These are phyloP conservation scores for Cenchrus fungigraminus DNA, from an alignment of 176 grass and related monocot species.

Conservation along the genomic window DNA sequence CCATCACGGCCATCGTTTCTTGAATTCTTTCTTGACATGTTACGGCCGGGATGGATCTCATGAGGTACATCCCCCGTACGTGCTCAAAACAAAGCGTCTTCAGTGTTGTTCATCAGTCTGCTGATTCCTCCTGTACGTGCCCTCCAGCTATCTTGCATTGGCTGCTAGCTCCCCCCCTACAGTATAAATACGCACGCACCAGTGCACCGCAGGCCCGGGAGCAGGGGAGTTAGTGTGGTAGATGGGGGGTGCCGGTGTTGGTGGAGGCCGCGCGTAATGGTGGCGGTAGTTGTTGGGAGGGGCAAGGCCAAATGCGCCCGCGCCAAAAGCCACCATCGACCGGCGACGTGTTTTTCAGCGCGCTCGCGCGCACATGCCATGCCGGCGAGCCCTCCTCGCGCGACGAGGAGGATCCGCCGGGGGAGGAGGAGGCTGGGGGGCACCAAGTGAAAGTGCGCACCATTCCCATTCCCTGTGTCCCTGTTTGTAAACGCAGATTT, in stretches of 20 bases:
- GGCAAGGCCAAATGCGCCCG: not conserved
- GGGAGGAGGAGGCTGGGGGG: not conserved
- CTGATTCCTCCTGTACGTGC: no score
- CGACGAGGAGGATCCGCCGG: not conserved
- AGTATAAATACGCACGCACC: not conserved
- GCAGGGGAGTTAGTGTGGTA: constrained; percentile 48
- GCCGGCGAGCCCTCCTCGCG: not conserved
- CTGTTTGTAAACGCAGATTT: constrained; percentile 24
- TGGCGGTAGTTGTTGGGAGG: constrained; percentile 46
- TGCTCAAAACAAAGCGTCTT: no score
- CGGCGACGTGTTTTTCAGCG: constrained; percentile 14
- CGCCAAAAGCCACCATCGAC: constrained; percentile 6
- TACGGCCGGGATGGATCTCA: no score
- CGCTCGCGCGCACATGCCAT: constrained; percentile 33
- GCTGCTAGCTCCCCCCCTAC: no score
- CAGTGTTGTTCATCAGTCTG: no score
- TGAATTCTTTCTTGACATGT: no score
- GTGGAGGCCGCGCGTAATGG: constrained; percentile 47
- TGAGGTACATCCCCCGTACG: no score
- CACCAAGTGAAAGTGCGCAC: constrained; percentile 34
- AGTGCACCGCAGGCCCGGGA: not conserved
- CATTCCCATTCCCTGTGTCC: constrained; percentile 22
- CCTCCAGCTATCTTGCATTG: no score
- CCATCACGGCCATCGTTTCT: no score
- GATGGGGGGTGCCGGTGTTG: constrained; percentile 48